These are phyloP conservation scores for Trichosporon sp. DNA, from an alignment of 1,284 basidiomycete species.

Conservation along the genomic window DNA sequence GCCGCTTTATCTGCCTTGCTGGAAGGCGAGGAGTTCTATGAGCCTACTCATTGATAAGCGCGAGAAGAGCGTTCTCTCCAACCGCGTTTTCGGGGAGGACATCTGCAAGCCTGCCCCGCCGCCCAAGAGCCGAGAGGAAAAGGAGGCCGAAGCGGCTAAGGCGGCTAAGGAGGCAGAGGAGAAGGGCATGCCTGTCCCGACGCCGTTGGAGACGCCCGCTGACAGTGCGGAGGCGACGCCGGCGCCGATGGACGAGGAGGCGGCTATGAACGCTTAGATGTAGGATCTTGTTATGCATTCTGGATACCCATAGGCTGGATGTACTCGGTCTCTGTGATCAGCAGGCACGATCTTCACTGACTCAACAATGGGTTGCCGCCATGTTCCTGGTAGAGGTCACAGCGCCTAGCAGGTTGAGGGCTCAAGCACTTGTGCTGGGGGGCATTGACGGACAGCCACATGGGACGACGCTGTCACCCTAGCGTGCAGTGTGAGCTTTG, in stretches of 20 bases:
- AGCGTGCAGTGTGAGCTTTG: too few relatives aligned
- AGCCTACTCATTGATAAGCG: slow-evolving; percentile 90
- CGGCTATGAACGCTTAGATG: slow-evolving; percentile 20
- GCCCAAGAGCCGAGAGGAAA: slow-evolving; percentile 4
- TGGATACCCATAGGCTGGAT: neutral
- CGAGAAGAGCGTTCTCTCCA: slow-evolving; percentile 60
- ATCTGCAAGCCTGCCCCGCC: slow-evolving; percentile 35
- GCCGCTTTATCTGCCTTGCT: slow-evolving; percentile 75
- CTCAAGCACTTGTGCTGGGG: too few relatives aligned
- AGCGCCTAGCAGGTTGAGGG: too few relatives aligned
- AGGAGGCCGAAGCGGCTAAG: slow-evolving; percentile 6
- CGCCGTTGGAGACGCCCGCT: neutral
- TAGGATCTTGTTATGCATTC: neutral
- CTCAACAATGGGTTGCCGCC: too few relatives aligned
- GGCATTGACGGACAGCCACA: too few relatives aligned
- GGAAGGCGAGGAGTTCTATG: slow-evolving; percentile 81
- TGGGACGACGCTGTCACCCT: too few relatives aligned
- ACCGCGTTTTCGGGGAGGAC: slow-evolving; percentile 43
- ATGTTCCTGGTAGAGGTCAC: too few relatives aligned
- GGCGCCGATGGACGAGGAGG: slow-evolving; percentile 24
- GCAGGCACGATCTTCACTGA: too few relatives aligned
- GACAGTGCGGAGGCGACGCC: slow-evolving; percentile 8
- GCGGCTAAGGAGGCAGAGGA: neutral
- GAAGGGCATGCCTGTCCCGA: neutral
- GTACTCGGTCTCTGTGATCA: neutral